A percentile compares a stretch with the other conserved stretches of the same genome.
Evolutionary conservation across 2,329 filamentous ascomycete species (phyloP).

Genomic region (Fusarium equiseti): DNA sequence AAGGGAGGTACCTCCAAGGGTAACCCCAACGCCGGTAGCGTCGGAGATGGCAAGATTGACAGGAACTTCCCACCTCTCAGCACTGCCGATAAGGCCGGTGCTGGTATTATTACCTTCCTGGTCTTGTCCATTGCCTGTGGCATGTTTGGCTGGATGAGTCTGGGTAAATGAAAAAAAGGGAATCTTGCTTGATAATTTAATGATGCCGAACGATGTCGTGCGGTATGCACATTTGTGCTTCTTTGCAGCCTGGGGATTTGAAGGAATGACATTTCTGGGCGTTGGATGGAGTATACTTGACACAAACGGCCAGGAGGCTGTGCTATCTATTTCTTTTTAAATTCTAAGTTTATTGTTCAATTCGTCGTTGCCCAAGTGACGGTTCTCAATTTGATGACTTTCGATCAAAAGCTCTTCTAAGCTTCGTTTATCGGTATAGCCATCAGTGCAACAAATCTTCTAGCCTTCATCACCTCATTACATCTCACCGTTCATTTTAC

Average conservation of each 20-base stretch:
- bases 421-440: background rate
- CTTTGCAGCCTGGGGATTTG: constrained; percentile 29
- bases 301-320: constrained; percentile 41
- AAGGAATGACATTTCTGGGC: constrained; percentile 37
- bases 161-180: constrained; percentile 48
- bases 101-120: constrained; percentile 61
- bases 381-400: no score
- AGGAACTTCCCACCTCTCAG: constrained; percentile 54
- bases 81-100: constrained; percentile 61
- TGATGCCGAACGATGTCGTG: constrained; percentile 21
- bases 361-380: background rate
- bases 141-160: constrained; percentile 64
- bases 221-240: constrained; percentile 24
- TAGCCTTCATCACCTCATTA: no score
- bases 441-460: no score
- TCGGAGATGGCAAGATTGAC: constrained; percentile 53
- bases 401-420: no score
- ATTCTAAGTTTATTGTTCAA: constrained; percentile 14
- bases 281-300: constrained; percentile 45
- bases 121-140: constrained; percentile 56
- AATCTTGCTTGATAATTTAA: constrained; percentile 14
- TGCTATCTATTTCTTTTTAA: constrained; percentile 21
- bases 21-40: constrained; percentile 57
- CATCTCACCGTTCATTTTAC: no score
- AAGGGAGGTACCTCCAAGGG: constrained; percentile 66